A percentile compares a stretch with the other conserved stretches of the same genome.
Conservation (phyloP, 805 yeast species). For the Starmerella cellae region DNA sequence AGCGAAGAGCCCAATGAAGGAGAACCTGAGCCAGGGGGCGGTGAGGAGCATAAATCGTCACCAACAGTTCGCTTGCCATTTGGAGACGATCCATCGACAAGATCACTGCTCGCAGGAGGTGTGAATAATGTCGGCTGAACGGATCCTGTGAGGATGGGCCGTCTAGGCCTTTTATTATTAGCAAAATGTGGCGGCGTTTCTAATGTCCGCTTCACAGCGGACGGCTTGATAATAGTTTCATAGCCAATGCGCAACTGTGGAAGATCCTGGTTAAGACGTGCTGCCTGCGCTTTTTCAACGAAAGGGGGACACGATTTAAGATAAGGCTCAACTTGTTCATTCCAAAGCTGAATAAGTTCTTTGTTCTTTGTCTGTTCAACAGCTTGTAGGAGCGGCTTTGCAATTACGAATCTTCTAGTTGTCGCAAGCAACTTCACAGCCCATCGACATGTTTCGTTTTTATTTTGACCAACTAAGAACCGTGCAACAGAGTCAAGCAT, state of each 20-base stretch:
- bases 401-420: slow-evolving; percentile 5
- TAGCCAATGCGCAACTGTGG: slow-evolving; percentile 7
- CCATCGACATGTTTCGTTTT: background rate
- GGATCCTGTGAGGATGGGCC: slow-evolving; percentile 12
- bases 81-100: slow-evolving; percentile 3
- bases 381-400: slow-evolving; percentile 5
- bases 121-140: slow-evolving; percentile 7
- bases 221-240: background rate
- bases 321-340: slow-evolving; percentile 1
- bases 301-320: slow-evolving; percentile 10
- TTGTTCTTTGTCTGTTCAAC: slow-evolving; percentile 2
- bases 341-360: slow-evolving; percentile 15
- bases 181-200: slow-evolving; percentile 4
- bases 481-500: slow-evolving; percentile 4
- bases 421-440: slow-evolving; percentile 6
- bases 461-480: background rate
- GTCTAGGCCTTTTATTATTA: slow-evolving; percentile 6
- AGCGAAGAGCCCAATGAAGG: background rate
- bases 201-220: background rate
- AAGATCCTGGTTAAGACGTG: background rate
- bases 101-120: slow-evolving; percentile 17
- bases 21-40: slow-evolving; percentile 7
- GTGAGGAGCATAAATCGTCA: slow-evolving; percentile 15
- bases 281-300: background rate
- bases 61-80: background rate